These are phyloP conservation scores for Hymenotorrendiella dingleyae DNA, from an alignment of 2,329 filamentous ascomycete genomes.

Conservation along the genomic window DNA sequence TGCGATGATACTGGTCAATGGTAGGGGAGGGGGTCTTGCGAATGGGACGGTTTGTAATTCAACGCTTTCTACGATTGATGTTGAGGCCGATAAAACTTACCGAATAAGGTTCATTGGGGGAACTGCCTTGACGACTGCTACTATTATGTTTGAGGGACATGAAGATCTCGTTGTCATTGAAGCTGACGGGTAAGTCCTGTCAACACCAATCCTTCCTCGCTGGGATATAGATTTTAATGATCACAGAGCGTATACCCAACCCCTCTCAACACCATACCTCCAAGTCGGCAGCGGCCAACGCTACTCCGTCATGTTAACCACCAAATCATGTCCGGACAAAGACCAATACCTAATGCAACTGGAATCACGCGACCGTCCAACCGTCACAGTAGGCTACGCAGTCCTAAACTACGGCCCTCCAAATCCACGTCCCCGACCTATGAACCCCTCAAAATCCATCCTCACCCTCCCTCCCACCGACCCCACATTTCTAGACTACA, in stretches of 20 bases:
- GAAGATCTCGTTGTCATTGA: conserved; percentile 51
- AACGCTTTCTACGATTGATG: conserved; percentile 44
- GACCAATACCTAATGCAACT: conserved; percentile 1
- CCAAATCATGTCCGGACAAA: conserved; percentile 32
- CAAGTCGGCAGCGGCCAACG: conserved; percentile 46
- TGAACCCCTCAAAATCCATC: no score
- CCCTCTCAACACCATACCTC: conserved; percentile 34
- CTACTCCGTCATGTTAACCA: conserved; percentile 41
- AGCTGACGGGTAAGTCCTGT: conserved; percentile 45
- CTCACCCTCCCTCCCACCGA: no score
- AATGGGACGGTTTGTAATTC: conserved; percentile 31
- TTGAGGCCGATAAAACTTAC: conserved; percentile 55
- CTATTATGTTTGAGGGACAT: conserved; percentile 52
- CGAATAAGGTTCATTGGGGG: conserved; percentile 54
- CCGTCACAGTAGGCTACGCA: not conserved
- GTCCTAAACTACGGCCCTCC: conserved; percentile 1
- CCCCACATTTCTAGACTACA: no score
- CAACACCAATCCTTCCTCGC: not conserved
- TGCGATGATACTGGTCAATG: conserved; percentile 51
- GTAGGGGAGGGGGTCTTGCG: conserved; percentile 40
- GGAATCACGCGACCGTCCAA: not conserved
- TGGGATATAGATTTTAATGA: conserved; percentile 14
- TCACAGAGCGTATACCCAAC: conserved; percentile 35
- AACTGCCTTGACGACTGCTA: conserved; percentile 47
- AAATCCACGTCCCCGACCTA: no score